Base-by-base conservation (phyloP, 179 eudicot genomes). In the Carnegiea gigantea region DNA sequence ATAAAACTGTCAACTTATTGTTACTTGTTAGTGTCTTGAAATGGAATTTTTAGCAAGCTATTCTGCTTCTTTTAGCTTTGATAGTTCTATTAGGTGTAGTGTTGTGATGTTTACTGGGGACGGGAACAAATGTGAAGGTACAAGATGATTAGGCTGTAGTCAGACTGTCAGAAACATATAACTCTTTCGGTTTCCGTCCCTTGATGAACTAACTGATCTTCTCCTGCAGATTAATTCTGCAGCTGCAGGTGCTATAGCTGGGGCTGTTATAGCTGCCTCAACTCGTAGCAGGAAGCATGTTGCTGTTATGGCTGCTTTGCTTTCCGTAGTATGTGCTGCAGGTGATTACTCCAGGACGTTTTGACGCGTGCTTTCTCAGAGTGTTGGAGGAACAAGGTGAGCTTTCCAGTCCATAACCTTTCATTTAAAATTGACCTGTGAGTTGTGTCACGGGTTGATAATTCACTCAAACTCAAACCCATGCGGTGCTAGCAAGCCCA, bases 241-340 rank as follows among this genome's bases (percentile, higher is more conserved):
- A 71, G 82, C 88, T 48, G 98, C 93, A 2, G 98, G 98, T 59
- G 97, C 88, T 68, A 84, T 92, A 67, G 98, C 95, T 12, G 98
- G 98, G 43, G 95, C 92, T 46, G 91, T 92, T 78, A 59, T 90
- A 76, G 95, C 94, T 81, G 89, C 87, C 57, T 89, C 95, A 70
- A 84, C 93, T 48, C 93, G 92, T 59, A 92, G 86, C 83, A 87
- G 90, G 92, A 95, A 90, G 84, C 93, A 95, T 83, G 87, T 95
- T 73, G 92, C 86, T 67, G 95, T 87, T 30, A 76, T 89, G 88
- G 90, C 97, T 82, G 91, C 92, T 79, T 82, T 90, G 76, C 72
- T 88, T 79, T 89, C 93, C 36, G 81, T 90, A 12, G 57, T 90
- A 49, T 90, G 89, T 81, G 92, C 91, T 57, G 86, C 87, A 23